phyloP scores from a whole-genome alignment of 768 basidiomycete genomes.

The Termitomyces sp. region DNA sequence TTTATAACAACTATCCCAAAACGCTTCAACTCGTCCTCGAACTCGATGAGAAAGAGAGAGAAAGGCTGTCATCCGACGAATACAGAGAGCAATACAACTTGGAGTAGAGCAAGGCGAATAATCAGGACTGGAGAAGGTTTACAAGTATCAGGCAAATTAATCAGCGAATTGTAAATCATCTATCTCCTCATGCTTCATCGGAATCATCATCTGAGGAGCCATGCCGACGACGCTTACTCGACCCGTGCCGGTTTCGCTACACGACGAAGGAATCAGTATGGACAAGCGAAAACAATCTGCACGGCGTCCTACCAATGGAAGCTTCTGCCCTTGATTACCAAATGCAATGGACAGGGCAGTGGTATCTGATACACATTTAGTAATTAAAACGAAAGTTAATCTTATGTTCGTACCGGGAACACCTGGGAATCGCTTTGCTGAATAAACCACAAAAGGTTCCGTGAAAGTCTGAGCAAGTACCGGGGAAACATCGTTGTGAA shows the following conservation, averaged over 20 bases:
- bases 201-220: constrained; percentile 69
- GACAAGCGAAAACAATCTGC: constrained; percentile 18
- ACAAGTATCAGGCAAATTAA: constrained; percentile 9
- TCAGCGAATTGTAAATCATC: background rate
- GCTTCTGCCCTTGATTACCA: constrained; percentile 87
- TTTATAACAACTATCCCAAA: constrained; percentile 51
- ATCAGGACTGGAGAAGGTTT: background rate
- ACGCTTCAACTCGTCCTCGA: constrained; percentile 30
- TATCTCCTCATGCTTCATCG: constrained; percentile 38
- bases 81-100: constrained; percentile 31
- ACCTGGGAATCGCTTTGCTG: constrained; percentile 93
- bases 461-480: constrained; percentile 85
- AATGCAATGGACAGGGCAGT: constrained; percentile 86
- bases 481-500: constrained; percentile 68
- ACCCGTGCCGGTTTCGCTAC: constrained; percentile 80
- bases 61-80: constrained; percentile 21
- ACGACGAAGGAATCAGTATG: constrained; percentile 16
- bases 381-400: constrained; percentile 15
- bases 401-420: constrained; percentile 66
- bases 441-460: constrained; percentile 81
- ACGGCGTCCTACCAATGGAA: constrained; percentile 63
- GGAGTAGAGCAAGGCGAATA: constrained; percentile 10
- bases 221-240: constrained; percentile 61
- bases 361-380: constrained; percentile 52
- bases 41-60: constrained; percentile 29